Evolutionary conservation across 805 yeast species (phyloP).

Genomic region (Candida wancherniae): DNA sequence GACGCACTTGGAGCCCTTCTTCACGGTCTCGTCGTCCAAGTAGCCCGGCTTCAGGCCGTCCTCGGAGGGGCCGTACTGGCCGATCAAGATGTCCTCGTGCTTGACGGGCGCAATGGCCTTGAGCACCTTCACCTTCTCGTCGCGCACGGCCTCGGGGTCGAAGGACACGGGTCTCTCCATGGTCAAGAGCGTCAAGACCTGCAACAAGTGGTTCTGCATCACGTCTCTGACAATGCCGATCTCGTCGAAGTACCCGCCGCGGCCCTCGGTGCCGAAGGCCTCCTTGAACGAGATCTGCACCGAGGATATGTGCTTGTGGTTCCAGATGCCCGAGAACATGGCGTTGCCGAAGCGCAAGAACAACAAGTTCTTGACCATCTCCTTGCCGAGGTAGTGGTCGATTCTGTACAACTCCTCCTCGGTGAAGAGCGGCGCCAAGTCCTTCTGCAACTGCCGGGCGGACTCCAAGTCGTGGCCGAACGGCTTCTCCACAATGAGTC

Average conservation of each 20-base stretch:
- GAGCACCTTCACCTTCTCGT: constrained; percentile 90
- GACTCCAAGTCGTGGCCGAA: constrained; percentile 88
- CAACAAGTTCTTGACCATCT: constrained; percentile 90
- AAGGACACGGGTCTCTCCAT: constrained; percentile 95
- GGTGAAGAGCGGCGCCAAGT: constrained; percentile 77
- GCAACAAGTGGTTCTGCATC: constrained; percentile 95
- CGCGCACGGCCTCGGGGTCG: constrained; percentile 89
- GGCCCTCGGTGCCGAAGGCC: constrained; percentile 98
- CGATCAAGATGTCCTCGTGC: constrained; percentile 63
- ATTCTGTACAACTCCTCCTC: constrained; percentile 94
- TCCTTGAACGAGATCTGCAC: constrained; percentile 94
- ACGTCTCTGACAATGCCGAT: constrained; percentile 97
- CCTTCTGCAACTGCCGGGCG: constrained; percentile 69
- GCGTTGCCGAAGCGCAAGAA: constrained; percentile 89
- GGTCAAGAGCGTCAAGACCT: constrained; percentile 83
- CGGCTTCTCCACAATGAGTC: constrained; percentile 94
- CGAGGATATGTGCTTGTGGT: constrained; percentile 66
- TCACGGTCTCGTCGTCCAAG: constrained; percentile 87
- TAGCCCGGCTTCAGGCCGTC: constrained; percentile 92
- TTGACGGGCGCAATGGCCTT: constrained; percentile 73
- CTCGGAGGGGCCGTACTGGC: constrained; percentile 80
- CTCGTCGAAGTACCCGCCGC: constrained; percentile 95
- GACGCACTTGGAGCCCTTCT: constrained; percentile 75
- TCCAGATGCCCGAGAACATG: constrained; percentile 86
- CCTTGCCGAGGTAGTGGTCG: constrained; percentile 97